A percentile compares a stretch with the other conserved stretches of the same genome.
These are phyloP conservation scores for Alnus rubra DNA, from an alignment of 306 rosid species.

Conservation along the genomic window DNA sequence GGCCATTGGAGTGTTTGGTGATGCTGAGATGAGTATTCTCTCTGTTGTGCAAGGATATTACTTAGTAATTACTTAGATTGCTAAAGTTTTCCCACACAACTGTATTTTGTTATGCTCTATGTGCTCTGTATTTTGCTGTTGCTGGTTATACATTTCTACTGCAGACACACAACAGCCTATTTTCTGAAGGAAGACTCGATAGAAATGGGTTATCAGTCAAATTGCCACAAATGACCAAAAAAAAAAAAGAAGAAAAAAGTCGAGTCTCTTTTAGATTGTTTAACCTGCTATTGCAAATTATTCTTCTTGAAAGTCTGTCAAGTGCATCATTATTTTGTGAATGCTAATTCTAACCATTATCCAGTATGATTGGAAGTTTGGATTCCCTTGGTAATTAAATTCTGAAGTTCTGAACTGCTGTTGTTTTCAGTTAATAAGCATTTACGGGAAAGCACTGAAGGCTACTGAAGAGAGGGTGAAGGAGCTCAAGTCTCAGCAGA, in stretches of 20 bases:
- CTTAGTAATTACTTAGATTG: neutral
- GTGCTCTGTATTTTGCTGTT: too few relatives aligned
- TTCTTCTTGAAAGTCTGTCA: neutral
- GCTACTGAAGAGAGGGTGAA: slow-evolving; percentile 72
- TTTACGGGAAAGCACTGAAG: slow-evolving; percentile 75
- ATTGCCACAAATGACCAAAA: neutral
- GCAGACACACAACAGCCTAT: neutral
- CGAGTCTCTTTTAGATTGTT: neutral
- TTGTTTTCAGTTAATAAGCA: slow-evolving; percentile 63
- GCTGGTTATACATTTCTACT: neutral
- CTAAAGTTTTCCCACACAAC: neutral
- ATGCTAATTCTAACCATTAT: neutral
- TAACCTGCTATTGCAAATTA: neutral
- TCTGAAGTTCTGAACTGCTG: neutral
- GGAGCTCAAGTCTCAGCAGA: slow-evolving; percentile 73
- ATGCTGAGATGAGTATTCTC: neutral
- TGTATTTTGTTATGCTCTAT: neutral
- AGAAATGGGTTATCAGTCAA: neutral
- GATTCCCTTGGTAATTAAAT: neutral
- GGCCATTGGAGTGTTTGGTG: neutral
- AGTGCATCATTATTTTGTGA: neutral
- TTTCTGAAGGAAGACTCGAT: too few relatives aligned
- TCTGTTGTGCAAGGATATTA: neutral
- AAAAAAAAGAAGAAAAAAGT: neutral
- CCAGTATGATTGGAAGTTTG: neutral